Evolutionary conservation across 768 basidiomycete species (phyloP).

Genomic region (Boletus patriciae): DNA sequence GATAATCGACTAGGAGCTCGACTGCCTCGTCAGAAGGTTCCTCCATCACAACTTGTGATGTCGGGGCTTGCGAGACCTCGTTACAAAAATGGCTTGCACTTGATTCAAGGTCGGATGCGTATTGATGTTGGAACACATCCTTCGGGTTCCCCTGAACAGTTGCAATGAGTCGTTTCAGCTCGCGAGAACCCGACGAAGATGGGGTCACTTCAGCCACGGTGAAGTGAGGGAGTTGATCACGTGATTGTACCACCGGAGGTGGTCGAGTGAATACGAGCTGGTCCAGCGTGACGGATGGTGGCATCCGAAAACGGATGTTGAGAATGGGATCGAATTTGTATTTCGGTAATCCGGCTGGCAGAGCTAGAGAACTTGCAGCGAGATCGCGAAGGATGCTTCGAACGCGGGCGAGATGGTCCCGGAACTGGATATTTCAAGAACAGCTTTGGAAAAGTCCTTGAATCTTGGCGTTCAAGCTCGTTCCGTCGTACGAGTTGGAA

Average conservation of each 20-base stretch:
- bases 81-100: background rate
- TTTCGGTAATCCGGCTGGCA: no score
- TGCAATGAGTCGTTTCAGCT: conserved; percentile 2
- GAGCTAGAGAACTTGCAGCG: background rate
- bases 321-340: background rate
- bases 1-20: background rate
- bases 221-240: background rate
- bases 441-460: background rate
- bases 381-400: background rate
- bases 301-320: background rate
- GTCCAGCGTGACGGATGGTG: background rate
- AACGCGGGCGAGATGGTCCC: background rate
- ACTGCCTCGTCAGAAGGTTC: background rate
- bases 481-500: background rate
- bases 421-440: background rate
- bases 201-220: background rate
- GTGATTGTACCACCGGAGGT: background rate
- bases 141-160: background rate
- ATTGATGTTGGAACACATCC: background rate
- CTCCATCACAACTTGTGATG: background rate
- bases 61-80: background rate
- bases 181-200: background rate
- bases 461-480: background rate
- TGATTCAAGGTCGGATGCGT: background rate
- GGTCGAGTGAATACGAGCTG: conserved; percentile 1